Conservation (phyloP, 2,329 filamentous ascomycete genomes). For the Chaetomiaceae sp. region DNA sequence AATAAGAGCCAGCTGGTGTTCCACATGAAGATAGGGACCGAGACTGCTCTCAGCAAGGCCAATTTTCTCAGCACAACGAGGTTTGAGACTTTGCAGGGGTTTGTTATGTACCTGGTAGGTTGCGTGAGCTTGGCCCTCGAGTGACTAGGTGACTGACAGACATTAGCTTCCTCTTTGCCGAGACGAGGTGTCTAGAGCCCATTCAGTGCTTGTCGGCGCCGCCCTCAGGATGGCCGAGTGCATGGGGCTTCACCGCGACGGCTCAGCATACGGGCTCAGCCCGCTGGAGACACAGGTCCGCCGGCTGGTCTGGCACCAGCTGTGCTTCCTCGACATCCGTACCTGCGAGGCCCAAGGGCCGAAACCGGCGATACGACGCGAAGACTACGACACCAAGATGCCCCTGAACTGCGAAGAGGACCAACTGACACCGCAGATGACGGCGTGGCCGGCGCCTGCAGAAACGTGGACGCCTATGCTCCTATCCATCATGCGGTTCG, state of each 20-base stretch:
- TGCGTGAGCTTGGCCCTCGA: conserved; percentile 25
- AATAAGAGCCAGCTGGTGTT: conserved; percentile 55
- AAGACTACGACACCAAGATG: conserved; percentile 70
- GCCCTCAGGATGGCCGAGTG: conserved; percentile 72
- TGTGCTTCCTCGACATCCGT: conserved; percentile 71
- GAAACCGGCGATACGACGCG: conserved; percentile 63
- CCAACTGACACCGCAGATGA: conserved; percentile 46
- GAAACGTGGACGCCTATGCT: conserved; percentile 64
- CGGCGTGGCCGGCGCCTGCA: conserved; percentile 41
- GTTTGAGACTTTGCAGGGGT: conserved; percentile 70
- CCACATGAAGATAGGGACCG: conserved; percentile 61
- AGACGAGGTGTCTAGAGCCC: conserved; percentile 66
- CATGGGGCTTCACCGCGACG: conserved; percentile 71
- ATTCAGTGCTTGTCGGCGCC: conserved; percentile 67
- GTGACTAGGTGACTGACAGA: conserved; percentile 9
- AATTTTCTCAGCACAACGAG: conserved; percentile 67
- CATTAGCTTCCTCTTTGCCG: conserved; percentile 64
- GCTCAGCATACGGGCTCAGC: conserved; percentile 59
- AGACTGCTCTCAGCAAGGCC: conserved; percentile 62
- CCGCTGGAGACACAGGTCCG: conserved; percentile 68
- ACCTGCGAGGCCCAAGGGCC: conserved; percentile 73
- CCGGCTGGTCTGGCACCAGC: conserved; percentile 70
- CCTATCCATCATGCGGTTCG: conserved; percentile 63
- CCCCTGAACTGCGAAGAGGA: conserved; percentile 67
- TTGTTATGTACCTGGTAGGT: conserved; percentile 68